Percentiles rank a stretch among this genome's conserved stretches.
Conservation (phyloP, 805 yeast genomes). For the Ogataea chonburiensis region DNA sequence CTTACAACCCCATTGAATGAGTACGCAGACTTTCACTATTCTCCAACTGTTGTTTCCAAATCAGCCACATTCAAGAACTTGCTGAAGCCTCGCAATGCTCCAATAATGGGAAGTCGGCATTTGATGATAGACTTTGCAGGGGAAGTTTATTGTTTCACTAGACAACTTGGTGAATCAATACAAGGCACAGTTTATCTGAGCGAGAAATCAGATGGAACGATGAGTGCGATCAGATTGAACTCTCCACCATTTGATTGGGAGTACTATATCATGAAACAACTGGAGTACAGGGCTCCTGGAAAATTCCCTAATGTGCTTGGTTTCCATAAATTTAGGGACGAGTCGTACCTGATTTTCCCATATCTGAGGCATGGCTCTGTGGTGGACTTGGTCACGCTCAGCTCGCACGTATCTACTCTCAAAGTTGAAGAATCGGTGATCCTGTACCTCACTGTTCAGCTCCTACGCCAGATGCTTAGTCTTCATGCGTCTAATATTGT, state of each 20-base stretch:
- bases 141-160: constrained; percentile 46
- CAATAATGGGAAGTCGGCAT: constrained; percentile 33
- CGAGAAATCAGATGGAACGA: constrained; percentile 53
- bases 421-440: constrained; percentile 57
- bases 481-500: constrained; percentile 67
- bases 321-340: constrained; percentile 59
- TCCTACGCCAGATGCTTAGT: constrained; percentile 55
- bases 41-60: constrained; percentile 13
- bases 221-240: constrained; percentile 72
- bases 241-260: constrained; percentile 78
- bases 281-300: constrained; percentile 40
- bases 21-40: constrained; percentile 31
- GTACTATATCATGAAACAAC: constrained; percentile 63
- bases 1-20: constrained; percentile 26
- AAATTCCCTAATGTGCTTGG: constrained; percentile 45
- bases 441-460: constrained; percentile 62
- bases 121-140: constrained; percentile 45
- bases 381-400: constrained; percentile 60
- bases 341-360: constrained; percentile 64
- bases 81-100: constrained; percentile 21
- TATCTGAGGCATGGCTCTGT: constrained; percentile 71
- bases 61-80: constrained; percentile 17
- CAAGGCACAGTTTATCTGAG: constrained; percentile 74
- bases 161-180: constrained; percentile 77
- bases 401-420: constrained; percentile 35